Base-by-base conservation (phyloP, 2,329 filamentous ascomycete species). In the Xylaria sp. region DNA sequence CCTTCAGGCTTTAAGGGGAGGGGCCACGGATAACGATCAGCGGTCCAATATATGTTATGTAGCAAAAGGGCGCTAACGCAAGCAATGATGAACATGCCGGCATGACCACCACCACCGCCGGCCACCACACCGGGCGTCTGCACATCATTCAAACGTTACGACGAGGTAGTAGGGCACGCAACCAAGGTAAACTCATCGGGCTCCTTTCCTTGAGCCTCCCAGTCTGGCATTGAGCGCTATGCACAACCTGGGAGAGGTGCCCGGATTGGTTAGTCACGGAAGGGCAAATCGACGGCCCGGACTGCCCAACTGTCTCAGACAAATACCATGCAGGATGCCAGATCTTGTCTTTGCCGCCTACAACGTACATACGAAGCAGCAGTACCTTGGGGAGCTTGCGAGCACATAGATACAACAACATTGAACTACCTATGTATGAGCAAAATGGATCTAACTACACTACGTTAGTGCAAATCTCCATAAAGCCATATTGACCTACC, bases 41-140 rank as follows among this genome's bases (percentile, higher is more conserved):
- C 29, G 16, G 5, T 13, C 11, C 5, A 11, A 34, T 13, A 34
- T 34, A 34, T 13, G 16, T 34, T 44, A 58, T 60, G 47, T 50
- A 48, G 51, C 38, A 53, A 43, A 49, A 18, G 49, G 41, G 45
- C 58, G 56, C 56, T 59, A 61, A 59, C 52, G 52, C 58, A 52
- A 56, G 58, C 56, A 50, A 56, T 59, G 44, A 52, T 34, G 24
- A 34, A 34, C 29, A 34, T 13, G 29, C 29, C 29, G 29, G 29
- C 38, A 54, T 53, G 42, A 52, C 34, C 44, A 58, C 50, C 43
- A 48, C 54, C n/a, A n/a, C n/a, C n/a, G n/a, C n/a, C n/a, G n/a
- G n/a, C n/a, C n/a, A 34, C 29, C 29, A 34, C 29, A 34, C 16
- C 29, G 29, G 29, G 29, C 29, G 29, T 34, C n/a, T n/a, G n/a